A percentile compares a stretch with the other conserved stretches of the same genome.
phyloP scores from a whole-genome alignment of 345 rosid species.

The Boechera divaricarpa region DNA sequence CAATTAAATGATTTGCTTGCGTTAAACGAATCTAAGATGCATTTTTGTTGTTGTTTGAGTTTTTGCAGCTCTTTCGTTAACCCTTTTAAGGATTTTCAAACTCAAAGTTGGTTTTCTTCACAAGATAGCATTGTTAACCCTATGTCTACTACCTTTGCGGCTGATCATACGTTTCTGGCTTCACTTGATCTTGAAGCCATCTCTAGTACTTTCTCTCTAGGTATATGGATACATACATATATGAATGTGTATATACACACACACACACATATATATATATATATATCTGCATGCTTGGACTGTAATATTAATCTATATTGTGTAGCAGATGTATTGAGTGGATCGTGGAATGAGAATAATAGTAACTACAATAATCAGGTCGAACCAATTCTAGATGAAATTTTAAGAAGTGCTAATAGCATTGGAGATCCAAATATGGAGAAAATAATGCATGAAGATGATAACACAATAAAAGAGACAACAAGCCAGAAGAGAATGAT shows the following conservation, averaged over 20 bases:
- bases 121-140: conserved; percentile 42
- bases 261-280: background rate
- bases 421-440: conserved; percentile 9
- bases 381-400: conserved; percentile 26
- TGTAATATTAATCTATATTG: conserved; percentile 15
- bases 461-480: conserved; percentile 21
- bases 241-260: background rate
- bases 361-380: conserved; percentile 13
- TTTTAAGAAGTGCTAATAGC: background rate
- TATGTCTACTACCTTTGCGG: conserved; percentile 21
- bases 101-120: conserved; percentile 27
- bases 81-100: conserved; percentile 40
- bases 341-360: conserved; percentile 46
- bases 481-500: background rate
- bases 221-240: conserved; percentile 22
- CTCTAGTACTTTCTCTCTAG: conserved; percentile 37
- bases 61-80: conserved; percentile 36
- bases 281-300: background rate
- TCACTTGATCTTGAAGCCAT: conserved; percentile 40
- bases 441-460: conserved; percentile 8
- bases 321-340: conserved; percentile 29
- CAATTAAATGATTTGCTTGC: background rate
- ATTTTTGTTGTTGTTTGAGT: background rate
- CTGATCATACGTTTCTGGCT: conserved; percentile 24
- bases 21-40: conserved; percentile 1